Evolutionary conservation across 2,329 filamentous ascomycete species (phyloP).

Genomic region (Aspergillus oerlinghausenensis): DNA sequence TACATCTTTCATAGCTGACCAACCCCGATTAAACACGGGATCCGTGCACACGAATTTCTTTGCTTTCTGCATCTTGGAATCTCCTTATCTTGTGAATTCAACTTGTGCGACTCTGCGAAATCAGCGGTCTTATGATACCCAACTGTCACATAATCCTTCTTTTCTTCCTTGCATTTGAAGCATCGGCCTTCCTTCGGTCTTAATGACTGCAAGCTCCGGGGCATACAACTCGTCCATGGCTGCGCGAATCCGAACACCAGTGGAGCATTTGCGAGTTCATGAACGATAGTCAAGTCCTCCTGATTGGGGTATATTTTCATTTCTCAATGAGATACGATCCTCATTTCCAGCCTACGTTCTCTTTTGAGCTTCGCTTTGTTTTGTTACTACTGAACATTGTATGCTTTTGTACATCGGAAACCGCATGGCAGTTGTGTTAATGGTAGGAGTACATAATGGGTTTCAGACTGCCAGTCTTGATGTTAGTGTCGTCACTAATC

Average conservation of each 20-base stretch:
- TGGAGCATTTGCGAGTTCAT: not conserved
- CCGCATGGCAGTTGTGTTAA: constrained; percentile 6
- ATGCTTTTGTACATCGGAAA: constrained; percentile 10
- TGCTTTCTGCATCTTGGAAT: constrained; percentile 12
- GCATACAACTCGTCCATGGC: not conserved
- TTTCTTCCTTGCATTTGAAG: constrained; percentile 14
- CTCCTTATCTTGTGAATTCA: constrained; percentile 19
- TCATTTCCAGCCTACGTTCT: not conserved
- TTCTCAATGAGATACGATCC: not conserved
- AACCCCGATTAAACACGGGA: constrained; percentile 30
- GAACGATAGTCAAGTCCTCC: not conserved
- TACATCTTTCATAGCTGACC: constrained; percentile 21
- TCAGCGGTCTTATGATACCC: constrained; percentile 38
- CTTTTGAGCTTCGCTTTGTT: not conserved
- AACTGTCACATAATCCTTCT: constrained; percentile 28
- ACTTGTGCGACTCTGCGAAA: constrained; percentile 27
- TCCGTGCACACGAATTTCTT: constrained; percentile 9
- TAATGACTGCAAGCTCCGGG: not conserved
- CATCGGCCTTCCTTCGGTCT: not conserved
- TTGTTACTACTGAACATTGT: not conserved
- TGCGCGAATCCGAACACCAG: not conserved
- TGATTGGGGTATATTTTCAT: not conserved
- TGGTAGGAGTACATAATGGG: constrained; percentile 10
- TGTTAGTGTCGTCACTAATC: constrained; percentile 2
- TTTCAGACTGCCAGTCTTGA: constrained; percentile 4